Base-by-base conservation (phyloP, 345 rosid genomes). In the Euphorbia lathyris region DNA sequence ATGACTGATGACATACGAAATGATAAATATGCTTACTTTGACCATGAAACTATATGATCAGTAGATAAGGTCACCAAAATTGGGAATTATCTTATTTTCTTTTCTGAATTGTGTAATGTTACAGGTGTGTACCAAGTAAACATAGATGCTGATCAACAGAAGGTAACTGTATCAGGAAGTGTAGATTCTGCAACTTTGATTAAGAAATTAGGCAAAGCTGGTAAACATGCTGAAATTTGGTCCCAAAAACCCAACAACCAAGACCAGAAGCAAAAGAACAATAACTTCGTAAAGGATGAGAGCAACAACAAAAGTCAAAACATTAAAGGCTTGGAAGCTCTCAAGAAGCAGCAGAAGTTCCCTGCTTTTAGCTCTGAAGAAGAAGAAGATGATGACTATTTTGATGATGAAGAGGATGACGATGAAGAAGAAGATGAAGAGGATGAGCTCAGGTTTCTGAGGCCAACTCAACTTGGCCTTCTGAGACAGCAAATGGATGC, bases 191-290 rank as follows among this genome's bases (percentile, higher is more conserved):
- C 84, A 36, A 83, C 76, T 52, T 81, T 91, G 86, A 91, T 91
- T 69, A 89, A 84, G 75, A 91, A 91, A 75, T 80, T 91, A 65
- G 68, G 71, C 23, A 86, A 81, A 79, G 91, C 90, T 8, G 91
- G 93, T 1, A 91, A 91, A 70, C 85, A 87, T 77, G 90, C 97
- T 48, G 95, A 91, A 78, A 69, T 86, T 27, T 91, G 97, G 92
- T 73, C 86, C 65, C 88, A 82, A 36, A 90, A 79, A 34, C 50
- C 84, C 9, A 60, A 60, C 26, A 85, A 80, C 78, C 85, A 72
- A 20, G 84, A 72, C 63, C 87, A 85, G 32, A 83, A 86, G 61
- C 79, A 78, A 26, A 79, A 74, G 40, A 71, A 14, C 72, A 75
- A 25, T 72, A 75, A 30, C 64, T 61, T 73, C 65, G 68, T 74